Base-by-base conservation (phyloP, 116 monocot genomes). In the Dioscorea cayenensis region DNA sequence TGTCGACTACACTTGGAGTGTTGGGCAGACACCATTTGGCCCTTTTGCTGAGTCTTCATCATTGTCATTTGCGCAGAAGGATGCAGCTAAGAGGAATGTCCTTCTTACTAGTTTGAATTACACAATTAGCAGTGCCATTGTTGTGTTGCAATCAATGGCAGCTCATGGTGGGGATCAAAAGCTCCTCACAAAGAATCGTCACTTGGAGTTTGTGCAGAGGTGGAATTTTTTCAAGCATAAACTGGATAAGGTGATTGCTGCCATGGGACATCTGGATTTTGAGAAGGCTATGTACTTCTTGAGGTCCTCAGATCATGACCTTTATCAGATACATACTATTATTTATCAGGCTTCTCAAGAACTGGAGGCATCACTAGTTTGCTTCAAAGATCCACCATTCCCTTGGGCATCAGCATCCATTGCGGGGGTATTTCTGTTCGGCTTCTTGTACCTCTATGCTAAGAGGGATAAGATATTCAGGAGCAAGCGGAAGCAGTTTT, bases 361-460 rank as follows among this genome's bases (percentile, higher is more conserved):
- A 67, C 73, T 96, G 79, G 96, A 96, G 75, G 92, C 96, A 67
- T 87, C 87, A 43, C 64, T 96, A 20, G 81, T 84, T 69, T 96
- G 96, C 81, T 96, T 96, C 82, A 84, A 85, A 66, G 96, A 96
- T 71, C 96, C 92, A 65, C 92, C 96, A 27, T 90, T 96, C 73
- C 96, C 96, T 9, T 96, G 87, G 90, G 76, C 62, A 63, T 76
- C 92, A 7, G 87, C 70, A 70, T 88, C 84, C 20, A 22, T 88
- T 55, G 66, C 74, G 70, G 80, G 69, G 11, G 74, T 81, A 9
- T 75, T 88, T 88, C 51, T 90, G 71, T 72, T 87, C 60, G 88
- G 86, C 65, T 86, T 92, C 70, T 79, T 90, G 62, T 95, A 87
- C 77, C 66, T 77, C 49, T 89, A 87, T 66, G 38, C 81, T 2